Conservation (phyloP, 805 yeast species). For the Naumovozyma castellii region DNA sequence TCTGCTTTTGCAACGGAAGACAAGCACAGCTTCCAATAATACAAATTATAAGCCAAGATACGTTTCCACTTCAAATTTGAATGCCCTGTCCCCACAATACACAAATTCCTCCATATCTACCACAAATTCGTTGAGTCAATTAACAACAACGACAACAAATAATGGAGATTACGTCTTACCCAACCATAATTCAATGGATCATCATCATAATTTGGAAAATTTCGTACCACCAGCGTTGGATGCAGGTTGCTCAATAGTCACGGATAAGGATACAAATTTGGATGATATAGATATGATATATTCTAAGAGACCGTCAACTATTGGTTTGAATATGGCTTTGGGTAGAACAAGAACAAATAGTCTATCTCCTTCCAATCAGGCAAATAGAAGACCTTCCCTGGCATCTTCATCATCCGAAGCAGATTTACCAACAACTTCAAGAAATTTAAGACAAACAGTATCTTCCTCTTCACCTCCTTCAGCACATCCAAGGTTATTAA, state of each 20-base stretch:
- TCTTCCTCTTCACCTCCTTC: background rate
- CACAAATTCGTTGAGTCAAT: background rate
- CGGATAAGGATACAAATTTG: constrained; percentile 50
- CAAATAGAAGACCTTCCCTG: background rate
- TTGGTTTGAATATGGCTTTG: constrained; percentile 35
- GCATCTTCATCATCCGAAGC: background rate
- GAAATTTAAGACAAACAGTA: background rate
- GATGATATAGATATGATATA: constrained; percentile 69
- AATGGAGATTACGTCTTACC: background rate
- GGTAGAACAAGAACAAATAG: constrained; percentile 27
- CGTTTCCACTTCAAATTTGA: constrained; percentile 1
- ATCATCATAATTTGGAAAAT: constrained; percentile 46
- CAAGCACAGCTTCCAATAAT: background rate
- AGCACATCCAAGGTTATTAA: constrained; percentile 20
- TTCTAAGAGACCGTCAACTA: constrained; percentile 47
- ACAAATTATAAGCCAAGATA: background rate
- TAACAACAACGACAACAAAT: background rate
- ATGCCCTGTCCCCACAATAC: background rate
- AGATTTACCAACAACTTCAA: background rate
- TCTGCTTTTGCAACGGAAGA: background rate
- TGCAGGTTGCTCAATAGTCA: constrained; percentile 58
- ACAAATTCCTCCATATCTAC: background rate
- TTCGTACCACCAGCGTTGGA: constrained; percentile 75
- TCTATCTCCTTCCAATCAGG: background rate
- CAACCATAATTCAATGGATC: constrained; percentile 8